phyloP scores from a whole-genome alignment of 495 filamentous ascomycete species.

The Pyrenopolyporus hunteri region DNA sequence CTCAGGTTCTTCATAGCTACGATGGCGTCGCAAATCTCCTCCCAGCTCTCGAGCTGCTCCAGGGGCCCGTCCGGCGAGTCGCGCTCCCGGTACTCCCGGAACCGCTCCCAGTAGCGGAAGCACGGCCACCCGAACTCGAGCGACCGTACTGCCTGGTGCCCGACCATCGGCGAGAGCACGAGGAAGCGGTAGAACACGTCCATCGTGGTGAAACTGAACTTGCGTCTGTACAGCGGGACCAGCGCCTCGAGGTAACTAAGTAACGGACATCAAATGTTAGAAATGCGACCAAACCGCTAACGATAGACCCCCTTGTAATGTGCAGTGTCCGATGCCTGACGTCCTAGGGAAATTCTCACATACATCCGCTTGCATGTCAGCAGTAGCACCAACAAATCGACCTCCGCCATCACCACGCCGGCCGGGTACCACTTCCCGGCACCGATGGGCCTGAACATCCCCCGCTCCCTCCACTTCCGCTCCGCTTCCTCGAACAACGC shows the following conservation, averaged over 20 bases:
- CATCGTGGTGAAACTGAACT: constrained; percentile 8
- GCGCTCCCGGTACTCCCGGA: background rate
- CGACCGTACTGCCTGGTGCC: background rate
- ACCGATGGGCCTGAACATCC: too few species aligned
- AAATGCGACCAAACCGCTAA: background rate
- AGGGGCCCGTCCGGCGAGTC: background rate
- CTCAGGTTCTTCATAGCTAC: background rate
- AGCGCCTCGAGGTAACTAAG: background rate
- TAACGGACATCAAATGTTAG: background rate
- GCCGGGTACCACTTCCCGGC: background rate
- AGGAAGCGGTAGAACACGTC: constrained; percentile 11
- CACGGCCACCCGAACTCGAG: background rate
- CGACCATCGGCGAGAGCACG: background rate
- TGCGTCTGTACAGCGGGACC: background rate
- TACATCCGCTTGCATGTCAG: constrained; percentile 9
- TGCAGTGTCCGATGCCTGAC: too few species aligned
- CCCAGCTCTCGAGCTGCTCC: constrained; percentile 1
- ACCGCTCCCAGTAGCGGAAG: constrained; percentile 1
- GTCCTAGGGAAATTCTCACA: background rate
- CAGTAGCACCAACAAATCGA: background rate
- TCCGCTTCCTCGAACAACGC: background rate
- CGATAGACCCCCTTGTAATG: background rate
- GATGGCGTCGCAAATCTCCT: constrained; percentile 4
- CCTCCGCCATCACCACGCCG: background rate
- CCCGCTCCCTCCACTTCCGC: background rate